These are phyloP conservation scores for Vitellaria paradoxa DNA, from an alignment of 179 eudicot species.

Conservation along the genomic window DNA sequence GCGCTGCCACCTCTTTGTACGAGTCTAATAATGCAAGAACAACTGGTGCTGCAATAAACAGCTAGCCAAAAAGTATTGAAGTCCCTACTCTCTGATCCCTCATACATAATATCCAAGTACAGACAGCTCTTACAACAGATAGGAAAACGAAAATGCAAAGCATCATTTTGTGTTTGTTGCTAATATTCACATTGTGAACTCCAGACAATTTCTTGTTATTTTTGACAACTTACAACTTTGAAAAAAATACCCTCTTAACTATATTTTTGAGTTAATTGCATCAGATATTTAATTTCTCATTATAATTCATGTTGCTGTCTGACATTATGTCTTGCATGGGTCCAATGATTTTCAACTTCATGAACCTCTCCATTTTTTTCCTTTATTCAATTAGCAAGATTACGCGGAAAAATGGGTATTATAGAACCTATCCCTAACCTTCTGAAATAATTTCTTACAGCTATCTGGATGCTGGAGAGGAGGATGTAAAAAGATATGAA, in stretches of 20 bases:
- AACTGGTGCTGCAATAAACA: no score
- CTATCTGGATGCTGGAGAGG: constrained; percentile 94
- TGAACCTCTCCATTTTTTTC: no score
- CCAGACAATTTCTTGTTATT: not conserved
- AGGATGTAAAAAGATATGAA: constrained; percentile 73
- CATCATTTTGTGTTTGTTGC: no score
- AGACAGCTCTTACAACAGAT: no score
- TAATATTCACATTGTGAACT: not conserved
- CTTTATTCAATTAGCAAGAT: no score
- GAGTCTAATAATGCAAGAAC: no score
- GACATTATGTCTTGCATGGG: not conserved
- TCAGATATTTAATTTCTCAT: not conserved
- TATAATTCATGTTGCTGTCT: not conserved
- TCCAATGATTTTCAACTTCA: not conserved
- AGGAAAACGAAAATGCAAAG: no score
- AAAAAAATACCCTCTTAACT: not conserved
- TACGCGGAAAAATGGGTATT: not conserved
- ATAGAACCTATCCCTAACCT: not conserved
- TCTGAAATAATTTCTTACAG: constrained; percentile 33
- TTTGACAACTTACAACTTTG: not conserved
- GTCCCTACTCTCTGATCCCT: no score
- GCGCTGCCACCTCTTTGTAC: no score
- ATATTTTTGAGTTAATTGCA: not conserved
- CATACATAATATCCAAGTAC: no score
- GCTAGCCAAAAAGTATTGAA: no score